Evolutionary conservation across 164 flowering plant species (phyloP).

Genomic region (Stephania yunnanensis): DNA sequence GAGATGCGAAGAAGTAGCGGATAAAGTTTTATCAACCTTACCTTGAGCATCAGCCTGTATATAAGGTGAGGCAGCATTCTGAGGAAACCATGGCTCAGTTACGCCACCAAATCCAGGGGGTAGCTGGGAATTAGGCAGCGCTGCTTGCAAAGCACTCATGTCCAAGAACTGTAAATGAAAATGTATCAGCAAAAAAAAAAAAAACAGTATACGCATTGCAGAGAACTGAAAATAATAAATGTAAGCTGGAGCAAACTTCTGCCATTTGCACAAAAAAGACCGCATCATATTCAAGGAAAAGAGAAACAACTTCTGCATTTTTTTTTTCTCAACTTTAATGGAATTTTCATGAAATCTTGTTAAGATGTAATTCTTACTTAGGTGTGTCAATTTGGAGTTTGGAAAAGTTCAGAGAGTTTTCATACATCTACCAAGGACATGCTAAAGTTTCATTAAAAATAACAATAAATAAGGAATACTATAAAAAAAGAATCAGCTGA

Average conservation of each 20-base stretch:
- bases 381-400: too few species aligned
- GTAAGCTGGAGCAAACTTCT: not conserved
- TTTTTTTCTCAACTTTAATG: too few species aligned
- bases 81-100: conserved; percentile 60
- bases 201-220: not conserved
- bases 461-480: not conserved
- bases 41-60: conserved; percentile 49
- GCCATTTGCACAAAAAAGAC: not conserved
- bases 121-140: conserved; percentile 50
- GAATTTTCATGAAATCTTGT: too few species aligned
- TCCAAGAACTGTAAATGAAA: conserved; percentile 52
- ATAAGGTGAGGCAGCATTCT: conserved; percentile 41
- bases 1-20: not conserved
- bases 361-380: too few species aligned
- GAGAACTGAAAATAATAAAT: not conserved
- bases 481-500: not conserved
- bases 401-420: too few species aligned
- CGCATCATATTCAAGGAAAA: not conserved
- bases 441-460: not conserved
- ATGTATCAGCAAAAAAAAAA: not conserved
- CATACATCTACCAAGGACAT: not conserved
- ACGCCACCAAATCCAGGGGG: conserved; percentile 43
- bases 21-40: conserved; percentile 10
- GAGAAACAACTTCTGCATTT: not conserved
- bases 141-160: conserved; percentile 72